Base-by-base conservation (phyloP, 1,284 basidiomycete species). In the Termitomyces sp. region DNA sequence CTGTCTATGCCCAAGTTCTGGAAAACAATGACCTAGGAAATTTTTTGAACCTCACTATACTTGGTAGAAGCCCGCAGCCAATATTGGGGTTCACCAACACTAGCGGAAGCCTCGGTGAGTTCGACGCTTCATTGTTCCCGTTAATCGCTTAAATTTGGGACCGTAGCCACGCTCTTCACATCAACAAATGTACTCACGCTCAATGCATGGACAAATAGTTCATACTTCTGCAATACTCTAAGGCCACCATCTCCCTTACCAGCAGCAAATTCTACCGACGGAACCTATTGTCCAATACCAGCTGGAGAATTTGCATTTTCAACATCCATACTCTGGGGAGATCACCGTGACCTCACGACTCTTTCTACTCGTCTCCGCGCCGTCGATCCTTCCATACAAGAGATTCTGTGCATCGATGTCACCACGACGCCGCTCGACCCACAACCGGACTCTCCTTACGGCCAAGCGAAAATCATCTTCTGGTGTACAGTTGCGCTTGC, bases 371-470 rank as follows among this genome's bases (percentile, higher is more conserved):
- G 85, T 26, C 72, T 99, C 30, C 86, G 90, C 38, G 86, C 94
- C 14, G 88, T 97, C 38, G 96, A 99, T 70, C 86, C 93, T 0
- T 84, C 81, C 71, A 65, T 83, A 71, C 67, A 80, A 33, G 89
- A 93, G 59, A 77, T 97, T 30, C 73, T 92, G 1, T 99, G 96
- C 68, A 64, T 96, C 48, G 84, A 91, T 60, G 73, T 97, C 21
- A 68, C 76, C 38, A 86, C 88, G 1, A 93, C 93, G 1, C 89
- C 93, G 0, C 84, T 96, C 54, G 68, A 78, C 16, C 78, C 84
- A 10, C 72, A 73, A 33, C 63, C 71, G 5, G 58, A 74, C 38
- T 67, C 68, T 1, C 78, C 81, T 2, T 90, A 89, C 59, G 94
- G 93, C 59, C 78, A 78, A 46, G 94, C 91, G 54, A 67, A 69